Evolutionary conservation across 768 basidiomycete genomes (phyloP).

Genomic region (Tylopilus rubrobrunneus): DNA sequence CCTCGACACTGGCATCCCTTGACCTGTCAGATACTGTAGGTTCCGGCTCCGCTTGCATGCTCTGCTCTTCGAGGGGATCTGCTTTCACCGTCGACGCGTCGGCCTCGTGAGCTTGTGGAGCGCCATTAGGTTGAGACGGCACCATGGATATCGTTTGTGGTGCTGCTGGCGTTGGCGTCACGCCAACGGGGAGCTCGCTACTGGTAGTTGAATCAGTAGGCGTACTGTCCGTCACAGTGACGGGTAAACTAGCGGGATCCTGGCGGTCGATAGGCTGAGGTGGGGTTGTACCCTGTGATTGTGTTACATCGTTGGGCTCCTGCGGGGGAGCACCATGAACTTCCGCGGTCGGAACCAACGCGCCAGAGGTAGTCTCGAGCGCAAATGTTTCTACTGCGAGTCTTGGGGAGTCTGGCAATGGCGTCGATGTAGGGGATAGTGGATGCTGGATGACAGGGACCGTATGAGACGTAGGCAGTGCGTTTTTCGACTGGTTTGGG

Average conservation of each 20-base stretch:
- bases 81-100: neutral
- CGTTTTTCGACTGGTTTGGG: constrained; percentile 37
- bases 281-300: neutral
- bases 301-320: neutral
- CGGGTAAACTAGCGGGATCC: neutral
- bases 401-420: constrained; percentile 41
- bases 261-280: neutral
- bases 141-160: neutral
- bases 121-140: neutral
- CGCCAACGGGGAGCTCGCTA: neutral
- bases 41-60: neutral
- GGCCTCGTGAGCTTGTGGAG: neutral
- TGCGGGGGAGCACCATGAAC: neutral
- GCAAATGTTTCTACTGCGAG: neutral
- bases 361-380: neutral
- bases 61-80: constrained; percentile 1
- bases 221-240: neutral
- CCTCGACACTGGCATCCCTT: constrained; percentile 42
- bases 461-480: constrained; percentile 37
- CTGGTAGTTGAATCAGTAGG: neutral
- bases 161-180: neutral
- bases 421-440: constrained; percentile 40
- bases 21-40: neutral
- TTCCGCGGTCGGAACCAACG: constrained; percentile 1
- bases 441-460: constrained; percentile 30